Evolutionary conservation across 257 asterid genomes (phyloP).

Genomic region (Eustoma russellianum): DNA sequence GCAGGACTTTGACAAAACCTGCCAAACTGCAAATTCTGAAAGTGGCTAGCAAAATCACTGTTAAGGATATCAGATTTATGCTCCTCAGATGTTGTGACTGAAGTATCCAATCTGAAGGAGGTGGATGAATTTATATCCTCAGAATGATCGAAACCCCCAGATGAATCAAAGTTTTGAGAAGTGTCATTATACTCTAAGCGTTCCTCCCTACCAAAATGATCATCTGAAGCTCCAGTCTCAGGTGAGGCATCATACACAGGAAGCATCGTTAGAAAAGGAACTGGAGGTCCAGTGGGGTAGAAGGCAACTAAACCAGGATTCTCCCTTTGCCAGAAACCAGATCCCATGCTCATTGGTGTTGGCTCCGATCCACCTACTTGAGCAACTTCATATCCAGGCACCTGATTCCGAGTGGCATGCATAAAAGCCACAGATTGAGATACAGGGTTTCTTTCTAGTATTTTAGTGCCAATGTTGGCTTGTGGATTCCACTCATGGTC

Average conservation of each 20-base stretch:
- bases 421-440: slow-evolving; percentile 43
- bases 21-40: slow-evolving; percentile 83
- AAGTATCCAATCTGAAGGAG: slow-evolving; percentile 35
- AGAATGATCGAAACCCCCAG: slow-evolving; percentile 40
- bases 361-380: slow-evolving; percentile 73
- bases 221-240: slow-evolving; percentile 48
- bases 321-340: slow-evolving; percentile 65
- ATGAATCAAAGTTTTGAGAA: slow-evolving; percentile 32
- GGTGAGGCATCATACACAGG: slow-evolving; percentile 67
- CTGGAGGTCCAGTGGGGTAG: slow-evolving; percentile 95
- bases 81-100: slow-evolving; percentile 17
- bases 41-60: slow-evolving; percentile 88
- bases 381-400: slow-evolving; percentile 48
- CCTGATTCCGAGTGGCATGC: slow-evolving; percentile 45
- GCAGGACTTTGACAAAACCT: slow-evolving; percentile 78
- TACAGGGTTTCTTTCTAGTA: slow-evolving; percentile 39
- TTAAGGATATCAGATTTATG: slow-evolving; percentile 68
- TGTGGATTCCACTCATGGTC: slow-evolving; percentile 50
- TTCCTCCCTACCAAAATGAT: slow-evolving; percentile 49
- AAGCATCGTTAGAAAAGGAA: slow-evolving; percentile 93
- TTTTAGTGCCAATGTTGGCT: slow-evolving; percentile 33
- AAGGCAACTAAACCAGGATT: slow-evolving; percentile 68
- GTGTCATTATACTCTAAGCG: slow-evolving; percentile 36
- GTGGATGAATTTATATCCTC: slow-evolving; percentile 25
- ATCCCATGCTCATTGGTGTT: slow-evolving; percentile 62